phyloP scores from a whole-genome alignment of 768 basidiomycete genomes.

The Suillus subaureus region DNA sequence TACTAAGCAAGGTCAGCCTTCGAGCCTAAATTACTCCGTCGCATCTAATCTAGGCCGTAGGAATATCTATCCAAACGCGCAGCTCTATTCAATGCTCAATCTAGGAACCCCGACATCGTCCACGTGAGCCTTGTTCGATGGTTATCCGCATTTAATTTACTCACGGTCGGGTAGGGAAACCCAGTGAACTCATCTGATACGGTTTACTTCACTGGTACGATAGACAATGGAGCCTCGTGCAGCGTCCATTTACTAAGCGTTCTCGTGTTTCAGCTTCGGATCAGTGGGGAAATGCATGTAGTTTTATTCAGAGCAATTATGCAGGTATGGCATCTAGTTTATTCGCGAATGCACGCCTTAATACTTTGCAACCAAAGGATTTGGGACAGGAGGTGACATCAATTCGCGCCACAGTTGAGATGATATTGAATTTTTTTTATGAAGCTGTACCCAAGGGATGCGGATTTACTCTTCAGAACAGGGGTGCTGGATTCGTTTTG shows the following conservation, averaged over 20 bases:
- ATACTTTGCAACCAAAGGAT: constrained; percentile 49
- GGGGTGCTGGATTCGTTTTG: constrained; percentile 84
- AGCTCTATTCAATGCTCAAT: constrained; percentile 70
- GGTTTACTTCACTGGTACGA: constrained; percentile 84
- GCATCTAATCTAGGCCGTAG: constrained; percentile 40
- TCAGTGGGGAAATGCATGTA: constrained; percentile 89
- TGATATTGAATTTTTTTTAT: neutral
- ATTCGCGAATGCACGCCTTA: neutral
- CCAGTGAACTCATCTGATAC: constrained; percentile 90
- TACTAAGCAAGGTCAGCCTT: constrained; percentile 75
- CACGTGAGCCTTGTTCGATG: constrained; percentile 48
- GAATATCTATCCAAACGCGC: constrained; percentile 84
- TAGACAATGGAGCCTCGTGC: neutral
- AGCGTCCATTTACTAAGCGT: constrained; percentile 1
- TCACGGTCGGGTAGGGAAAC: constrained; percentile 56
- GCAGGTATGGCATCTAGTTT: constrained; percentile 50
- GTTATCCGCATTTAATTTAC: constrained; percentile 12
- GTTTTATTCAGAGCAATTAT: constrained; percentile 88
- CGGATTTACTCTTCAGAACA: constrained; percentile 96
- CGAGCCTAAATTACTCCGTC: neutral
- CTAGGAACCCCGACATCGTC: constrained; percentile 63
- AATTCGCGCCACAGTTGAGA: too few relatives aligned
- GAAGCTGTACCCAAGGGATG: constrained; percentile 89
- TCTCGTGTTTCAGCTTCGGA: constrained; percentile 60
- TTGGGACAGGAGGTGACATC: constrained; percentile 80